These are phyloP conservation scores for Mikania micrantha DNA, from an alignment of 129 eudicot species.

Conservation along the genomic window DNA sequence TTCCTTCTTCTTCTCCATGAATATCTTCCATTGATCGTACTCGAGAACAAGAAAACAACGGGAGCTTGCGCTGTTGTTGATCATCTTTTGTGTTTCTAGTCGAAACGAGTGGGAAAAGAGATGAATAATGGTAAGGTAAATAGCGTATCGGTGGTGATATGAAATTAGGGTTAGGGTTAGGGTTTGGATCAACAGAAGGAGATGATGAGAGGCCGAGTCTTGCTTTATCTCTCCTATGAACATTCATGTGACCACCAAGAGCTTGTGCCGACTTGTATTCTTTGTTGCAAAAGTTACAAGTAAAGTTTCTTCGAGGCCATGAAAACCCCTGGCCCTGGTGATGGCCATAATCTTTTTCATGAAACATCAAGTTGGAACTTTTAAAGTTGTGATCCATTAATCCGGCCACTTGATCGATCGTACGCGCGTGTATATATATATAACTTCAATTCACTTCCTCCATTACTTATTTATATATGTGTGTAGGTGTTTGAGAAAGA, in stretches of 20 bases:
- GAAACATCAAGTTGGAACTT: constrained; percentile 25
- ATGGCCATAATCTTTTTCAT: constrained; percentile 22
- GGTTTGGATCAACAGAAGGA: background rate
- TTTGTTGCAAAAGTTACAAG: constrained; percentile 63
- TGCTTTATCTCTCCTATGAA: constrained; percentile 64
- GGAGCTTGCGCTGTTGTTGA: background rate
- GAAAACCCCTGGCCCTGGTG: constrained; percentile 43
- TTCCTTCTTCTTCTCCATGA: constrained; percentile 5
- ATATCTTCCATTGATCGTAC: constrained; percentile 12
- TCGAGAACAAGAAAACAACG: background rate
- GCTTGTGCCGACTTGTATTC: constrained; percentile 80
- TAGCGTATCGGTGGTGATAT: constrained; percentile 23
- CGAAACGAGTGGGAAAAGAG: constrained; percentile 4
- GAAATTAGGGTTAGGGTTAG: constrained; percentile 37
- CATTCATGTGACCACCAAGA: constrained; percentile 45
- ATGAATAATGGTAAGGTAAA: constrained; percentile 19
- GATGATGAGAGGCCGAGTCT: constrained; percentile 36
- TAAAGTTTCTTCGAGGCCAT: constrained; percentile 68
- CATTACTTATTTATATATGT: too few relatives aligned
- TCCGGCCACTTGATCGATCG: too few relatives aligned
- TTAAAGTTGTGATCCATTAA: constrained; percentile 25
- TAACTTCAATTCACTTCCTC: too few relatives aligned
- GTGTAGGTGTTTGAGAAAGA: too few relatives aligned
- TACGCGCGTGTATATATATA: too few relatives aligned
- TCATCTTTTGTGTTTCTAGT: background rate